Base-by-base conservation (phyloP, 2,329 filamentous ascomycete genomes). In the Scytalidium sp. region DNA sequence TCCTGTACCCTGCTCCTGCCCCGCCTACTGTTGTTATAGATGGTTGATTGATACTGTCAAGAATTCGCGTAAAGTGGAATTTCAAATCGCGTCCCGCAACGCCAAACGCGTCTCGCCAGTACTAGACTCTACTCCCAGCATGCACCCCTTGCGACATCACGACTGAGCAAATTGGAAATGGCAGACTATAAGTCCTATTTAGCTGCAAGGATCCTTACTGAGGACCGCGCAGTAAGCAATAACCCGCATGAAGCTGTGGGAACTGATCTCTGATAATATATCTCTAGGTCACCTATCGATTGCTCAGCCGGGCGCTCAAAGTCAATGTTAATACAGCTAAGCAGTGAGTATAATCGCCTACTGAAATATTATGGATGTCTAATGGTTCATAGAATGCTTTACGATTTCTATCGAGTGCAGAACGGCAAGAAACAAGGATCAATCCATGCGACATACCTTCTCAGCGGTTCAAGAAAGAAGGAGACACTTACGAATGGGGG, bases 371-470 rank as follows among this genome's bases (percentile, higher is more conserved):
- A 25, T 41, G 17, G 32, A 9, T 36, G 13, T 36, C 32, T 61
- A 39, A 53, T 47, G 22, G 20, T 51, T 56, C n/a, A 17, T 46
- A 96, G 87, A 67, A 95, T 94, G 81, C 82, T 92, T 15, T 95
- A 83, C 69, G 88, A 96, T 25, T 97, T 96, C 59, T 83, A 97
- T 67, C 76, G 79, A 54, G 81, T 77, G 50, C 88, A 96, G 65
- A 96, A 91, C 67, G 76, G 74, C 48, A 89, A 87, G 67, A 87
- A 84, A 53, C 78, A 87, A 0, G 80, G 83, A 19, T 85, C 83
- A 21, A 75, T 97, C n/a, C 83, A 95, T 70, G 94, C 93, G 41
- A 97, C 91, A n/a, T 99, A 97, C 69, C 74, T 97, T 44, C 66
- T 99, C 42, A 87, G 85, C 45, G 94, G 93, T 36, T 80, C 74